phyloP scores from a whole-genome alignment of 345 rosid species.

The Citrus hindsii region DNA sequence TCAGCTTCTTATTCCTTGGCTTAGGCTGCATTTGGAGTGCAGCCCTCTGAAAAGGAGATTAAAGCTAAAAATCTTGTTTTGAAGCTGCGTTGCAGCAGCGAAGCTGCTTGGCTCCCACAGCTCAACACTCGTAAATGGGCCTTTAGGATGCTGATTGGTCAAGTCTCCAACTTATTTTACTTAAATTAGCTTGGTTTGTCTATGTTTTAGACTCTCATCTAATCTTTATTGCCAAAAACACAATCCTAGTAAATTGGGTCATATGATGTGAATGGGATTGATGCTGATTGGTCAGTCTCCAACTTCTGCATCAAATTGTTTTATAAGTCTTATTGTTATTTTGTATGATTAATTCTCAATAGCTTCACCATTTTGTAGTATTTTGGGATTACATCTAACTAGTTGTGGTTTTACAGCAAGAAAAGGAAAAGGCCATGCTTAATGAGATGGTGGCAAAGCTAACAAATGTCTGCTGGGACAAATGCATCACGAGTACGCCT shows the following conservation, averaged over 20 bases:
- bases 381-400: not conserved
- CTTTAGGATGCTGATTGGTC: no score
- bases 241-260: not conserved
- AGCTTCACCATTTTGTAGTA: not conserved
- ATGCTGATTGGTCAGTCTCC: not conserved
- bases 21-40: not conserved
- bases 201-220: not conserved
- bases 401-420: conserved; percentile 41
- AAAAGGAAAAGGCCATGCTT: conserved; percentile 79
- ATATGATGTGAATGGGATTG: not conserved
- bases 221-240: not conserved
- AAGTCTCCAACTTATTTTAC: not conserved
- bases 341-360: not conserved
- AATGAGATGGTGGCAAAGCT: conserved; percentile 79
- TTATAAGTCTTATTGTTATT: not conserved
- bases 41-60: no score
- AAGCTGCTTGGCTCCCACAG: no score
- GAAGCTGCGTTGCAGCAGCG: no score
- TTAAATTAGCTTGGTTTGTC: not conserved
- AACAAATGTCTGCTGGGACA: conserved; percentile 93
- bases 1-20: not conserved
- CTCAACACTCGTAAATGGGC: no score
- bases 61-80: no score
- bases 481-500: conserved; percentile 74
- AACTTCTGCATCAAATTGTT: not conserved